A percentile compares a stretch with the other conserved stretches of the same genome.
phyloP scores from a whole-genome alignment of 108 stramenopile species.

The Nitzschia palea region DNA sequence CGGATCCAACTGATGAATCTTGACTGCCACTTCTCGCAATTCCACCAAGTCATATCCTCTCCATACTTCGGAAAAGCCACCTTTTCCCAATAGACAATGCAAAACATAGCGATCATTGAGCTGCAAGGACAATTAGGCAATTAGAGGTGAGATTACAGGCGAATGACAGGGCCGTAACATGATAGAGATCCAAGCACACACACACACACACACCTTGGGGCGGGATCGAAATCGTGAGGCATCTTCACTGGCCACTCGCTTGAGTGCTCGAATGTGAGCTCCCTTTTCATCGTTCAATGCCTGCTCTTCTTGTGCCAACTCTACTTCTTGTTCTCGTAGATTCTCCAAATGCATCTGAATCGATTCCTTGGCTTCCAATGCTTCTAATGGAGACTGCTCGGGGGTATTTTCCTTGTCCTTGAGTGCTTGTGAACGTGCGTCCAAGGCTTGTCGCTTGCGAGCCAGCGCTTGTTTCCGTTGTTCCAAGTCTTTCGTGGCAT shows the following conservation, averaged over 20 bases:
- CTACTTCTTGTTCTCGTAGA: slow-evolving; percentile 49
- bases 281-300: slow-evolving; percentile 70
- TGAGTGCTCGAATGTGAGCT: slow-evolving; percentile 72
- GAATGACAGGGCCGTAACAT: background rate
- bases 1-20: slow-evolving; percentile 97
- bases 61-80: slow-evolving; percentile 99
- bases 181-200: background rate
- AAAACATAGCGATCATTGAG: slow-evolving; percentile 92
- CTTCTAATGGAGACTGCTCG: slow-evolving; percentile 38
- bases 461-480: slow-evolving; percentile 40
- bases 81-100: slow-evolving; percentile 90
- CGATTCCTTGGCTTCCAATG: slow-evolving; percentile 50
- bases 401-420: slow-evolving; percentile 12
- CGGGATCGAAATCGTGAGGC: slow-evolving; percentile 65
- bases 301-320: slow-evolving; percentile 64
- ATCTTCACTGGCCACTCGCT: slow-evolving; percentile 83
- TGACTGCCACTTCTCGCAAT: slow-evolving; percentile 92
- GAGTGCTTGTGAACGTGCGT: slow-evolving; percentile 23
- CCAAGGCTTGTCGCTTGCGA: slow-evolving; percentile 38
- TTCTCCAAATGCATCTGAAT: slow-evolving; percentile 66
- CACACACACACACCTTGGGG: slow-evolving; percentile 68
- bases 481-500: slow-evolving; percentile 55
- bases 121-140: slow-evolving; percentile 21
- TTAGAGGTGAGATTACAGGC: background rate
- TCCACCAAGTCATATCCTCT: slow-evolving; percentile 87